Evolutionary conservation across 306 rosid genomes (phyloP), one percentile per base, ranked within the genome.

Genomic region (Amphicarpaea edgeworthii): DNA sequence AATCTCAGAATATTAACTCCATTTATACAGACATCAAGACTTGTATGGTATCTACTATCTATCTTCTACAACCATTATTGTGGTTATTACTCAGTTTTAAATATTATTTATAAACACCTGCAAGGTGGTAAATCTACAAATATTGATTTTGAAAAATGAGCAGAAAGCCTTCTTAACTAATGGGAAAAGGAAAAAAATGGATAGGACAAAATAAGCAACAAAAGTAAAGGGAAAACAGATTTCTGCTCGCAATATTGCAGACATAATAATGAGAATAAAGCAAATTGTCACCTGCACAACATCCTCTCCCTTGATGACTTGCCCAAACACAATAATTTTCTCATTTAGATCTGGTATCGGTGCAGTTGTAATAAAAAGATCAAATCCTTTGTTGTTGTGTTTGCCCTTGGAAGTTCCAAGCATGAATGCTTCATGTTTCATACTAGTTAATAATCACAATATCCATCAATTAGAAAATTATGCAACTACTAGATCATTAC

Each of bases 291-390:
- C 98, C 98, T 95, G 98, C 66, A 95, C 98, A 66, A 95, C 97
- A 77, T 95, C 93, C 87, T 90, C 93, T 77, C 98, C 98, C 89
- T 85, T 89, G 83, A 95, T 14, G 77, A 95, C 98, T 45, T 76
- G 96, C 34, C 99, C 99, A 68, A 95, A 95, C 76, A 95, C 91
- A 72, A 83, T 76, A 59, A 92, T 87, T 88, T 90, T 90, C 82
- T 96, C 98, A 16, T 84, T 90, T 64, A 96, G 80, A 86, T 93
- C 97, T 21, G 99, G 98, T 55, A 96, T 96, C 1, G 99, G 99
- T 51, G 99, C 98, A 70, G 99, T 96, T 41, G 99, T 96, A 68
- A 96, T 90, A 73, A 92, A 91, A 79, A 96, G 90, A 85, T 92
- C 93, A 83, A 96, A 96, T 82, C 86, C 93, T 73, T 90, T 83